Evolutionary conservation across 192 early-diverging fungal genomes (phyloP), one percentile per base, ranked within the genome.

Genomic region (Endogone sp.): DNA sequence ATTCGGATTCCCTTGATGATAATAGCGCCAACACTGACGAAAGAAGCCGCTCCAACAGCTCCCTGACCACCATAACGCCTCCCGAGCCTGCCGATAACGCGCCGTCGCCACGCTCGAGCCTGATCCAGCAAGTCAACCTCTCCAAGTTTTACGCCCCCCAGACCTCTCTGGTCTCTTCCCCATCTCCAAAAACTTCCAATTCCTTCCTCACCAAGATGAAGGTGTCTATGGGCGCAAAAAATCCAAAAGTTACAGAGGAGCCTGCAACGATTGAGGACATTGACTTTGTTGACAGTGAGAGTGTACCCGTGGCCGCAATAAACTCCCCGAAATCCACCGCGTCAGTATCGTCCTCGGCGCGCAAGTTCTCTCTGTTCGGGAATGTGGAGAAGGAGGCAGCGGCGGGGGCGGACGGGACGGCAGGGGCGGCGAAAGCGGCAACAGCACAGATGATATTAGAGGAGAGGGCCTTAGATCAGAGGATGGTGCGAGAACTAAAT

Each of bases 401-500:
- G 6, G 65, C 59, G 0, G 30, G 24, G 24, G 67, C 22, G 2
- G 67, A 27, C 0, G 30, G 24, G 24, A 57, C 22, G 2, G 67
- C 59, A 2, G 30, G 24, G 24, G 67, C 22, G 2, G 67, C 31
- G 29, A 23, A 27, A 22, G 22, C 60, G 3, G 27, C 32, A 2
- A 22, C 64, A 3, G 68, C 67, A n/a, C 71, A 74, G 3, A 72
- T 78, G 25, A 3, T 25, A 28, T 72, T 66, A 25, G 75, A 71
- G 63, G 74, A 79, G 24, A 67, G 66, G 20, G 26, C 62, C 2
- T 66, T 87, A 63, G 85, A 87, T 26, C 66, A 72, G 23, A 75
- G 85, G 11, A 63, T 87, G 20, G 59, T 83, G 2, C 72, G 73
- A 23, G 81, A 87, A 67, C 70, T 87, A 2, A 74, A 68, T 13